phyloP scores from a whole-genome alignment of 2,329 filamentous ascomycete genomes.

The Talaromyces rugulosus region DNA sequence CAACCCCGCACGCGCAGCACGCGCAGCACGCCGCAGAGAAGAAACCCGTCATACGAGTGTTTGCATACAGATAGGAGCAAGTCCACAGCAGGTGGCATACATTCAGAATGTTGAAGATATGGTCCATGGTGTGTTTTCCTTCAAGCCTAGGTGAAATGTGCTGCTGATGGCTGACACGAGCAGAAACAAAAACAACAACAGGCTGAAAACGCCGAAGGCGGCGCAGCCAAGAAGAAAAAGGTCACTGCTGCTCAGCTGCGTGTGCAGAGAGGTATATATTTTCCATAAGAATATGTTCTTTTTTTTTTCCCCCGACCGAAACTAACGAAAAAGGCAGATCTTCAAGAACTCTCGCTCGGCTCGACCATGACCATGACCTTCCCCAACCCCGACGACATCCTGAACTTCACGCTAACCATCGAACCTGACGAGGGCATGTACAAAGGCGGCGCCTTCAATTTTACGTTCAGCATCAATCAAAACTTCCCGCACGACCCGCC shows the following conservation, averaged over 20 bases:
- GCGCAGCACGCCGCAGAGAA: neutral
- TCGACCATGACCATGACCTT: slow-evolving; percentile 57
- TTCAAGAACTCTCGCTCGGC: slow-evolving; percentile 49
- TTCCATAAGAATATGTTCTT: slow-evolving; percentile 1
- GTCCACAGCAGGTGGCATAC: slow-evolving; percentile 10
- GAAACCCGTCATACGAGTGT: neutral
- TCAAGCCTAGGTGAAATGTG: slow-evolving; percentile 1
- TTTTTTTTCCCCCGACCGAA: neutral
- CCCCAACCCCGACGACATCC: slow-evolving; percentile 53
- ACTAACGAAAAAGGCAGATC: slow-evolving; percentile 25
- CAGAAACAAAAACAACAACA: slow-evolving; percentile 82
- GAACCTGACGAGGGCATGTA: slow-evolving; percentile 65
- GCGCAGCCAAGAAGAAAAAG: slow-evolving; percentile 92
- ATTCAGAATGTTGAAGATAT: slow-evolving; percentile 93
- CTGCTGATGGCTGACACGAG: slow-evolving; percentile 16
- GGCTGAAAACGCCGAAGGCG: slow-evolving; percentile 85
- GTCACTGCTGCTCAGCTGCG: slow-evolving; percentile 93
- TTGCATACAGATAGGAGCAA: neutral
- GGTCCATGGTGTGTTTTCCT: slow-evolving; percentile 76
- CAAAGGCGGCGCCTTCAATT: slow-evolving; percentile 80
- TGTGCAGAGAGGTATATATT: slow-evolving; percentile 80
- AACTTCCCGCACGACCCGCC: slow-evolving; percentile 97
- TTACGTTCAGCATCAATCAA: slow-evolving; percentile 87
- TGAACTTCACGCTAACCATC: slow-evolving; percentile 50
- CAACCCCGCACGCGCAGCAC: neutral